Percentiles rank a stretch among this genome's conserved stretches.
These are phyloP conservation scores for Didymella lethalis DNA, from an alignment of 2,329 filamentous ascomycete species.

Conservation along the genomic window DNA sequence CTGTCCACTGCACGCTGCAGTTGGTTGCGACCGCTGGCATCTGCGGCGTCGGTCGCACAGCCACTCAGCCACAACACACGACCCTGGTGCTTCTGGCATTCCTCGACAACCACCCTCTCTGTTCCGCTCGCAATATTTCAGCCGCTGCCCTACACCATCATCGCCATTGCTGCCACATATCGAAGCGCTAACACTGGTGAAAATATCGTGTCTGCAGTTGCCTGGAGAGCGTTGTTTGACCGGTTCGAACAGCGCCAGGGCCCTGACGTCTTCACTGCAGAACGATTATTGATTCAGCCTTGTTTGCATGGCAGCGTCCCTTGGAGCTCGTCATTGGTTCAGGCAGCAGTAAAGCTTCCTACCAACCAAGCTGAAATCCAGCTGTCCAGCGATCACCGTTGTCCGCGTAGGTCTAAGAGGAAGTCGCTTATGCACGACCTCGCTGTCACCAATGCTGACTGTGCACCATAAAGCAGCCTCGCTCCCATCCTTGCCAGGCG, in stretches of 20 bases:
- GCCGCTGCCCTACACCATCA: background rate
- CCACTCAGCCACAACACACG: slow-evolving; percentile 18
- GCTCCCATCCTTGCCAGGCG: background rate
- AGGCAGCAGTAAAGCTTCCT: slow-evolving; percentile 4
- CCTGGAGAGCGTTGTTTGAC: background rate
- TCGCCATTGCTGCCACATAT: background rate
- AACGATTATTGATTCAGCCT: background rate
- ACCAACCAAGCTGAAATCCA: slow-evolving; percentile 7
- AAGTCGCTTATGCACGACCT: slow-evolving; percentile 9
- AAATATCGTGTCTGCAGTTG: background rate
- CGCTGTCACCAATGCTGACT: slow-evolving; percentile 11
- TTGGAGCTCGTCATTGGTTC: slow-evolving; percentile 5
- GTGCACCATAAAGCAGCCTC: slow-evolving; percentile 9
- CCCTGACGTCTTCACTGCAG: background rate
- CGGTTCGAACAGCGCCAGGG: background rate
- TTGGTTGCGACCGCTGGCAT: slow-evolving; percentile 12
- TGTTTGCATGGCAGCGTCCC: background rate
- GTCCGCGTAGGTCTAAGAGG: background rate
- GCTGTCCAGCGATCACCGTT: slow-evolving; percentile 5
- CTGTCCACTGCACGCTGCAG: slow-evolving; percentile 7
- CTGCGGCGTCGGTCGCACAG: slow-evolving; percentile 14
- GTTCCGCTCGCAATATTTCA: background rate
- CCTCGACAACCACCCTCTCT: background rate
- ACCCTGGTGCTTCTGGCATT: background rate
- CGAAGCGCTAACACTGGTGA: background rate